A percentile compares a stretch with the other conserved stretches of the same genome.
Evolutionary conservation across 768 basidiomycete genomes (phyloP).

Genomic region (Mycena polygramma): DNA sequence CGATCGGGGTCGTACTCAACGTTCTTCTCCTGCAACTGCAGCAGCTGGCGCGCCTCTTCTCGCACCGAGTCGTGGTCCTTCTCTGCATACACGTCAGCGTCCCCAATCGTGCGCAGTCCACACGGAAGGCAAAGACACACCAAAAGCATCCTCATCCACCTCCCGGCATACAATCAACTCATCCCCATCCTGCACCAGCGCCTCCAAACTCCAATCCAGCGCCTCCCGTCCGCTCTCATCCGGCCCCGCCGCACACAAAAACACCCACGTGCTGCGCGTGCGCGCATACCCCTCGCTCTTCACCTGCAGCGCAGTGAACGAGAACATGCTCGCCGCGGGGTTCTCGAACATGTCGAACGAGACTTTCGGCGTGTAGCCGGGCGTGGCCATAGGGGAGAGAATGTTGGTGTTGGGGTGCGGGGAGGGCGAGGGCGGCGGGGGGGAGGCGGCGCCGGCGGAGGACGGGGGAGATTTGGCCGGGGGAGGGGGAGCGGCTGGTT

Average conservation of each 20-base stretch:
- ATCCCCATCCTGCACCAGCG: conserved; percentile 88
- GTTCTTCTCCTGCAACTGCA: conserved; percentile 82
- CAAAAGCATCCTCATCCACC: conserved; percentile 87
- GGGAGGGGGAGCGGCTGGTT: conserved; percentile 39
- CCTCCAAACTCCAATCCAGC: conserved; percentile 92
- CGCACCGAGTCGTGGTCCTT: conserved; percentile 83
- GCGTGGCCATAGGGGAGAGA: conserved; percentile 33
- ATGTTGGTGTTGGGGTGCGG: conserved; percentile 25
- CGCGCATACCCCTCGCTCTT: conserved; percentile 87
- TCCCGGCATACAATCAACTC: conserved; percentile 94
- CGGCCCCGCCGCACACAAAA: conserved; percentile 88
- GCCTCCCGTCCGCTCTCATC: conserved; percentile 93
- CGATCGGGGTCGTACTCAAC: conserved; percentile 82
- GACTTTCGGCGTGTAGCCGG: conserved; percentile 74
- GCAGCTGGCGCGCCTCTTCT: conserved; percentile 89
- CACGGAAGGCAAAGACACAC: no score
- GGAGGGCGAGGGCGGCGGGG: conserved; percentile 33
- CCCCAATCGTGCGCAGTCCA: no score
- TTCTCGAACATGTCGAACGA: conserved; percentile 93
- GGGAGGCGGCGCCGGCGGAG: conserved; percentile 9
- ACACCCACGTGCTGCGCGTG: conserved; percentile 86
- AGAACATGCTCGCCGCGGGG: conserved; percentile 84
- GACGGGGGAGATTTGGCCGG: conserved; percentile 38
- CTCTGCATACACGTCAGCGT: conserved; percentile 54
- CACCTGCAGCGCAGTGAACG: conserved; percentile 87